phyloP scores from a whole-genome alignment of 768 basidiomycete species.

The Calvatia gigantea region DNA sequence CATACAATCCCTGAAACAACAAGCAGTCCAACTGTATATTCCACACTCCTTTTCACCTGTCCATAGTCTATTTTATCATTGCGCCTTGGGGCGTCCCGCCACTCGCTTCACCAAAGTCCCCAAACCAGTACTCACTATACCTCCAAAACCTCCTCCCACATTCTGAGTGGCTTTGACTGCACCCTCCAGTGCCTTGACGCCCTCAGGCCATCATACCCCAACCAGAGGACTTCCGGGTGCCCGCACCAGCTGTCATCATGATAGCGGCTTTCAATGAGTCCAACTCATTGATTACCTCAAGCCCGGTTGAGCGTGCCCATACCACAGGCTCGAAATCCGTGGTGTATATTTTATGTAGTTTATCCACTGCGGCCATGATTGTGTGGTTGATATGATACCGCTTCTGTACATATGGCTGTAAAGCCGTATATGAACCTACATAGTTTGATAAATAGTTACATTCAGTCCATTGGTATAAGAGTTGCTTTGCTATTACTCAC shows the following conservation, averaged over 20 bases:
- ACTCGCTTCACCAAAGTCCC: background rate
- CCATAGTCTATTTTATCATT: background rate
- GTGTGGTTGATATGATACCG: slow-evolving; percentile 87
- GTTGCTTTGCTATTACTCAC: slow-evolving; percentile 35
- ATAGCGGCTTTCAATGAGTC: slow-evolving; percentile 77
- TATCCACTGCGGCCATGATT: slow-evolving; percentile 81
- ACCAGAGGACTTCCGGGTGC: slow-evolving; percentile 14
- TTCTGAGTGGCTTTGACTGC: slow-evolving; percentile 12
- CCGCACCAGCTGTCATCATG: slow-evolving; percentile 75
- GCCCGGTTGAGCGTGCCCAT: slow-evolving; percentile 81
- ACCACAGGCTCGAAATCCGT: slow-evolving; percentile 66
- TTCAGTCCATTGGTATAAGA: background rate
- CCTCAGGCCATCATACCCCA: slow-evolving; percentile 41
- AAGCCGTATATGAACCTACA: slow-evolving; percentile 69
- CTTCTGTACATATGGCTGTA: slow-evolving; percentile 73
- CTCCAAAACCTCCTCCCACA: slow-evolving; percentile 1
- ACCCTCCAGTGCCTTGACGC: slow-evolving; percentile 28
- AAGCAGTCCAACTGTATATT: background rate
- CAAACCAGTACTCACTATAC: slow-evolving; percentile 1
- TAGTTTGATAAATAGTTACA: background rate
- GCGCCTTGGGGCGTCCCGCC: background rate
- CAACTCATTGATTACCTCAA: slow-evolving; percentile 91
- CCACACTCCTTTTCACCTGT: background rate
- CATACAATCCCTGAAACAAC: background rate
- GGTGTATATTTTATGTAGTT: slow-evolving; percentile 84